Conservation (phyloP, 179 eudicot species). For the Nepenthes alata region DNA sequence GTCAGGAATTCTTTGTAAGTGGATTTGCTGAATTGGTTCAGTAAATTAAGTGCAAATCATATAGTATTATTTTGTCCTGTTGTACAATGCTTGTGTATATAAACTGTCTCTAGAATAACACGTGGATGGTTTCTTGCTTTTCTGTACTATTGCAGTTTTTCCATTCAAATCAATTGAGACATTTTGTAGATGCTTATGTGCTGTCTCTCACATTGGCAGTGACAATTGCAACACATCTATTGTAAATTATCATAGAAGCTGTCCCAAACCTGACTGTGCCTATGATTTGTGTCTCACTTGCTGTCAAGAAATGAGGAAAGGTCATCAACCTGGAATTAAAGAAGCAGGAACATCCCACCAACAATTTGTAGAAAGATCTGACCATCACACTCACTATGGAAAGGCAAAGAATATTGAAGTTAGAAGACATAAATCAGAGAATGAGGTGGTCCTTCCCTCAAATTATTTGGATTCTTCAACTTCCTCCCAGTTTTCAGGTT, state of each 20-base stretch:
- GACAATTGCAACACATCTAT: conserved; percentile 14
- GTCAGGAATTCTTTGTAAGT: too few species aligned
- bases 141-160: too few species aligned
- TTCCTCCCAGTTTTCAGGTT: conserved; percentile 4
- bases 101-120: too few species aligned
- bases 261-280: conserved; percentile 7
- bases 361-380: conserved; percentile 4
- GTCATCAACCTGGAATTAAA: conserved; percentile 12
- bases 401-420: not conserved
- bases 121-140: too few species aligned
- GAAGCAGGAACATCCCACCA: conserved; percentile 10
- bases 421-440: not conserved
- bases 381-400: not conserved
- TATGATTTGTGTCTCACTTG: conserved; percentile 15
- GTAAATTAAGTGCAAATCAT: too few species aligned
- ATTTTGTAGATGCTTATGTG: not conserved
- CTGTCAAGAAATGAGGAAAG: conserved; percentile 12
- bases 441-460: not conserved
- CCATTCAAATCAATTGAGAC: not conserved
- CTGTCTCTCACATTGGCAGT: conserved; percentile 7
- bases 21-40: too few species aligned
- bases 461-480: not conserved
- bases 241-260: conserved; percentile 15
- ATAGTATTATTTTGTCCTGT: too few species aligned
- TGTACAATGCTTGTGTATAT: too few species aligned